Percentiles rank a stretch among this genome's conserved stretches.
These are phyloP conservation scores for Cornus controversa DNA, from an alignment of 148 eudicot genomes.

Conservation along the genomic window DNA sequence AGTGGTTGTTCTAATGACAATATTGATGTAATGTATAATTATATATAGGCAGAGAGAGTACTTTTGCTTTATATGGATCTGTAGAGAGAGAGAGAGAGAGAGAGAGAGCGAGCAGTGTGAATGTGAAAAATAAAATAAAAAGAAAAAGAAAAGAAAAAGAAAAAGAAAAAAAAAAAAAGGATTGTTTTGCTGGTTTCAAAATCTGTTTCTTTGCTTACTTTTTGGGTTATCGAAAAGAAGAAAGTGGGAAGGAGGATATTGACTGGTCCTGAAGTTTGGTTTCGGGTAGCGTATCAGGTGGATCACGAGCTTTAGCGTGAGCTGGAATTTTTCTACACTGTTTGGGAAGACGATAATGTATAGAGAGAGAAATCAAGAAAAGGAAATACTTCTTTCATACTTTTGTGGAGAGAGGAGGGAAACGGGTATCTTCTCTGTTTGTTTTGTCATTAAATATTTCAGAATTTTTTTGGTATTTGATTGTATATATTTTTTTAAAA, in stretches of 20 bases:
- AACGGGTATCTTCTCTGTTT: too few species aligned
- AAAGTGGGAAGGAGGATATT: not conserved
- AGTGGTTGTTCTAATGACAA: too few species aligned
- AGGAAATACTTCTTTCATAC: too few species aligned
- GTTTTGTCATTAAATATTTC: too few species aligned
- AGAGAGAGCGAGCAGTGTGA: not conserved
- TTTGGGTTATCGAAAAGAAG: slow-evolving; percentile 1
- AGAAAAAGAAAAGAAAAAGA: too few species aligned
- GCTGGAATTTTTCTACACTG: not conserved
- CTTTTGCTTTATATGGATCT: not conserved
- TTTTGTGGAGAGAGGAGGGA: too few species aligned
- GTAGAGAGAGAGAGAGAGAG: not conserved
- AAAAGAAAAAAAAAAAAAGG: not conserved
- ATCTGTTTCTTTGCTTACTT: not conserved
- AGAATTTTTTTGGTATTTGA: too few species aligned
- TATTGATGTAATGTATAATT: too few species aligned
- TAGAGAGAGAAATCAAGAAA: too few species aligned
- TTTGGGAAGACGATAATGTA: too few species aligned
- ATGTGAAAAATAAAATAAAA: not conserved
- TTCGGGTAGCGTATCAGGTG: not conserved
- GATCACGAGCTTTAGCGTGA: not conserved
- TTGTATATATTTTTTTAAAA: too few species aligned
- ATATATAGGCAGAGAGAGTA: not conserved
- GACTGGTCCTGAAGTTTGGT: not conserved
- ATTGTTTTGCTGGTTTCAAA: not conserved